phyloP scores from a whole-genome alignment of 2,329 filamentous ascomycete species.

The Aspergillus pseudotamarii region DNA sequence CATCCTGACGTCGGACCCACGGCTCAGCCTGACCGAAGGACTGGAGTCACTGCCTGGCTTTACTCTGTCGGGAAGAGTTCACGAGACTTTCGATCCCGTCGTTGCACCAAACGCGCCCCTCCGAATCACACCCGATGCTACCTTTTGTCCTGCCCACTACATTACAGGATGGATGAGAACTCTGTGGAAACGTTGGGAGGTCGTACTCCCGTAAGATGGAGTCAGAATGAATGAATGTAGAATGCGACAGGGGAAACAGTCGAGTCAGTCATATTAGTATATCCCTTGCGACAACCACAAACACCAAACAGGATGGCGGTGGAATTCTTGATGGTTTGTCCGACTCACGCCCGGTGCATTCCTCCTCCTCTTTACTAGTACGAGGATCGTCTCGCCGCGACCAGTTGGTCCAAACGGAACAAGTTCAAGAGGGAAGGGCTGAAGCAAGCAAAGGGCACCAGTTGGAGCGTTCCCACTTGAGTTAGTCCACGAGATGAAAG shows the following conservation, averaged over 20 bases:
- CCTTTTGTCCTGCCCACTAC: not conserved
- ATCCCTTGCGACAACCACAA: conserved; percentile 4
- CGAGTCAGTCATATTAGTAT: too few species aligned
- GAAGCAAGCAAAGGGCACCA: not conserved
- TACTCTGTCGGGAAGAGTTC: conserved; percentile 23
- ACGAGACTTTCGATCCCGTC: conserved; percentile 13
- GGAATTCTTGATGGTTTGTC: not conserved
- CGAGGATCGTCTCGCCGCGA: too few species aligned
- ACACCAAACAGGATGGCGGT: not conserved
- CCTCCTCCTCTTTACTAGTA: not conserved
- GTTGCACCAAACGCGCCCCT: not conserved
- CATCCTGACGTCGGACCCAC: conserved; percentile 4
- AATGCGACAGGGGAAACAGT: too few species aligned
- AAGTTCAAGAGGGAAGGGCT: not conserved
- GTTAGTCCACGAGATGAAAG: not conserved
- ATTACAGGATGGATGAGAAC: not conserved
- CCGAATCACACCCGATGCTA: not conserved
- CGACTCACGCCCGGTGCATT: not conserved
- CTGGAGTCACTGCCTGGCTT: not conserved
- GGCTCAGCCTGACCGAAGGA: not conserved
- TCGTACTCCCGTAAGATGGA: not conserved
- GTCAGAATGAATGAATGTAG: too few species aligned
- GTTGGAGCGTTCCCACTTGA: conserved; percentile 2
- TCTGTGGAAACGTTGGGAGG: not conserved
- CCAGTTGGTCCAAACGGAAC: not conserved